Conservation (phyloP, 78 protist genomes). For the Reticulomyxa filosa region DNA sequence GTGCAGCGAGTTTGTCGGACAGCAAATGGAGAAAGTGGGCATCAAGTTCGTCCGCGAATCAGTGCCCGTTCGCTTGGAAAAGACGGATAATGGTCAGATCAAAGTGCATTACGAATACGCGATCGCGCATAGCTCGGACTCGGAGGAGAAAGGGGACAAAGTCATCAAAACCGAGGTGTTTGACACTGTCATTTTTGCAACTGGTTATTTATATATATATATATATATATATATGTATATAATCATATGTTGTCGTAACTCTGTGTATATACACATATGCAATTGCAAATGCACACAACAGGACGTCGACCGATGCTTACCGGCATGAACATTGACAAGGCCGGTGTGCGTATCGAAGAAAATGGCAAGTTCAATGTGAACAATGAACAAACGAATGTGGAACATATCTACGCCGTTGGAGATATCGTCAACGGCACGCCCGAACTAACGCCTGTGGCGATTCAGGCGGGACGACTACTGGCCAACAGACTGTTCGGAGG, state of each 20-base stretch:
- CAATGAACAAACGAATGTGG: slow-evolving; percentile 48
- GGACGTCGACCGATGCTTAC: not conserved
- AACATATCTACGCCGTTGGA: slow-evolving; percentile 53
- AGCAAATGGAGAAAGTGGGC: slow-evolving; percentile 32
- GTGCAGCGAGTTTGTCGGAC: too few relatives aligned
- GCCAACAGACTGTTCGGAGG: slow-evolving; percentile 47
- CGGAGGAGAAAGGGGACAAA: slow-evolving; percentile 8
- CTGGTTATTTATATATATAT: not conserved
- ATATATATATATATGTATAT: not conserved
- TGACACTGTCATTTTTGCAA: not conserved
- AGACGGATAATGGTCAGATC: not conserved
- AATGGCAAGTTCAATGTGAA: slow-evolving; percentile 28
- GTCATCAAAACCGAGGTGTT: too few relatives aligned
- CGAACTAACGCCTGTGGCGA: slow-evolving; percentile 89
- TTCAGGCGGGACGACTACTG: slow-evolving; percentile 44
- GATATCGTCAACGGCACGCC: slow-evolving; percentile 24
- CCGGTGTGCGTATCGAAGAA: not conserved
- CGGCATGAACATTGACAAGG: not conserved
- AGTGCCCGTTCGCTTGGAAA: not conserved
- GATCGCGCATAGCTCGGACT: not conserved
- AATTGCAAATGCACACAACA: not conserved
- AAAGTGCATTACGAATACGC: not conserved
- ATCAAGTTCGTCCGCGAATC: not conserved
- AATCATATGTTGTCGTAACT: not conserved
- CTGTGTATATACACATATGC: not conserved